phyloP scores from a whole-genome alignment of 2,329 filamentous ascomycete genomes.

The Botrytis fabae region DNA sequence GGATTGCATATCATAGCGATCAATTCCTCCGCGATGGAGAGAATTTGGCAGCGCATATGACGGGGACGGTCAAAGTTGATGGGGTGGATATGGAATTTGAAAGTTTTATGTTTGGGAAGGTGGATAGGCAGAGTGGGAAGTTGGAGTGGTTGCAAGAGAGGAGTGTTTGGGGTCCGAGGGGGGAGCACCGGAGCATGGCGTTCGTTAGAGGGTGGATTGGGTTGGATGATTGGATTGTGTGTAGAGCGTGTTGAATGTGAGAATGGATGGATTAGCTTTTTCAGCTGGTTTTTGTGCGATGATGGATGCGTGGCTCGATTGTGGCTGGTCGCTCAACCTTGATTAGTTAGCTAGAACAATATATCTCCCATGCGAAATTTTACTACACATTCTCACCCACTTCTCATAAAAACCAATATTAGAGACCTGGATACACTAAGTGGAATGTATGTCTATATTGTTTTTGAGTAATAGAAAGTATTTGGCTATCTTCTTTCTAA shows the following conservation, averaged over 20 bases:
- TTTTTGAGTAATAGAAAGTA: neutral
- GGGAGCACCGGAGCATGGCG: constrained; percentile 3
- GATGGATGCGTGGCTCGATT: neutral
- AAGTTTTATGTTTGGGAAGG: constrained; percentile 14
- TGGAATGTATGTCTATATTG: neutral
- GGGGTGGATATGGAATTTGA: constrained; percentile 3
- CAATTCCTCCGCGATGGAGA: constrained; percentile 17
- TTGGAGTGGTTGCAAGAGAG: constrained; percentile 5
- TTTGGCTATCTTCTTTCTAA: neutral
- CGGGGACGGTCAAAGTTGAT: neutral
- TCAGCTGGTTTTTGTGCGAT: neutral
- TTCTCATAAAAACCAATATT: neutral
- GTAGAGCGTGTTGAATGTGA: neutral
- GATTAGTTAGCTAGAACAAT: neutral
- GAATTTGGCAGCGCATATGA: constrained; percentile 1
- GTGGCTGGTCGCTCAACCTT: neutral
- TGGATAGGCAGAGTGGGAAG: constrained; percentile 7
- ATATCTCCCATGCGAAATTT: neutral
- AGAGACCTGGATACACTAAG: neutral
- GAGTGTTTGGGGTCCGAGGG: constrained; percentile 12
- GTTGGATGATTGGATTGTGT: neutral
- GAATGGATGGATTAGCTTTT: neutral
- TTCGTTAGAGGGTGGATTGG: neutral
- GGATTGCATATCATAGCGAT: neutral
- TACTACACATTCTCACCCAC: neutral